Evolutionary conservation across 2,329 filamentous ascomycete genomes (phyloP), one percentile per base, ranked within the genome.

Genomic region (Amauroascus niger): DNA sequence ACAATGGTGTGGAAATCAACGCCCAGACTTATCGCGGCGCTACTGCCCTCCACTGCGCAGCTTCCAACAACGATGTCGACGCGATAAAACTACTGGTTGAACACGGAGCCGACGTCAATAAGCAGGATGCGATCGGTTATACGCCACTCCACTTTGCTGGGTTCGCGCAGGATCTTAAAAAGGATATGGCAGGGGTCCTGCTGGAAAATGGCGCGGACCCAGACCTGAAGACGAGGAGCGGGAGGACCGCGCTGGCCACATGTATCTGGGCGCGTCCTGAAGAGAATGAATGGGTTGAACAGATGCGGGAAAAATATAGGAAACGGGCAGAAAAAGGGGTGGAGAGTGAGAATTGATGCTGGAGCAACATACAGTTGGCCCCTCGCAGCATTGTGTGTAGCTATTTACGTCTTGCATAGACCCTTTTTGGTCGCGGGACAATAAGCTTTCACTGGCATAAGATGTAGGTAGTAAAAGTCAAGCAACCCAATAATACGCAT

Each of bases 1-100:
- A 50, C 20, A 30, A 56, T 6, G 50, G 45, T 6, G 51, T 50
- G 6, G 46, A 56, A 20, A 35, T 56, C 24, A 53, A 56, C 18
- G 32, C 18, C 24, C 18, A 14, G n/a, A 41, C 37, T 39, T 6
- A 5, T 1, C 20, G 5, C 9, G 33, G 30, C 9, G 26, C 32
- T 26, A 47, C 40, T 6, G 37, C 47, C 3, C 24, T 56, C 6
- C 54, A 56, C 37, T 26, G 24, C 16, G 54, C 54, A 18, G 50
- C 40, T 5, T 13, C 30, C 8, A 16, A 26, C 11, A 26, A 18
- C 6, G 35, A 53, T 6, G 9, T 50, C n/a, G 18, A 48, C 4
- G 13, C 41, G 6, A 8, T 47, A 5, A 39, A 47, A 22, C 26
- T 48, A 11, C 40, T 56, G n/a, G 26, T 56, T 11, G 24, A 56